Percentiles rank a stretch among this genome's conserved stretches.
Evolutionary conservation across 306 rosid genomes (phyloP).

Genomic region (Trifolium repens): DNA sequence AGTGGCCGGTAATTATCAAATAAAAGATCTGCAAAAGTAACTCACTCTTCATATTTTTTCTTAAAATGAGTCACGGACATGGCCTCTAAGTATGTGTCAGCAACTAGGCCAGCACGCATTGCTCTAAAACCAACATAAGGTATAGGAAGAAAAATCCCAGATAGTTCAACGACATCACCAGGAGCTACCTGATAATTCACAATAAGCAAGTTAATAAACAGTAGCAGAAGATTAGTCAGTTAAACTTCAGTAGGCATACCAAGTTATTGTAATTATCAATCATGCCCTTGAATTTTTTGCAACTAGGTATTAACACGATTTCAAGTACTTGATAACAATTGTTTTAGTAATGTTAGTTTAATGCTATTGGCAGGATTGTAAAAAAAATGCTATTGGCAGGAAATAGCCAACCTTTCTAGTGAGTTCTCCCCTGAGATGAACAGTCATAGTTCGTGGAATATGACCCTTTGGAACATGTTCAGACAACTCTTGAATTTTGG

Average conservation of each 20-base stretch:
- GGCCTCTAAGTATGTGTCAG: constrained; percentile 96
- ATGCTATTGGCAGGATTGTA: constrained; percentile 26
- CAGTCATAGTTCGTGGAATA: constrained; percentile 94
- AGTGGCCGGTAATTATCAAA: constrained; percentile 20
- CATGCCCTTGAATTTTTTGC: constrained; percentile 22
- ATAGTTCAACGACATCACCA: constrained; percentile 90
- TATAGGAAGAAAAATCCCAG: constrained; percentile 98
- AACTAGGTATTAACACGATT: constrained; percentile 7
- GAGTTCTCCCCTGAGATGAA: constrained; percentile 96
- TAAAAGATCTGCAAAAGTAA: constrained; percentile 29
- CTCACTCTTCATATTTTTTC: constrained; percentile 98
- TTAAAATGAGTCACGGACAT: constrained; percentile 93
- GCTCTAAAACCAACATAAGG: constrained; percentile 93
- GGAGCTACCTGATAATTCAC: constrained; percentile 78
- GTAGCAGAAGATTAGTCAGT: constrained; percentile 23
- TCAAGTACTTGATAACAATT: constrained; percentile 30
- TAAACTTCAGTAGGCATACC: constrained; percentile 15
- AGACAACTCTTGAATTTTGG: constrained; percentile 94
- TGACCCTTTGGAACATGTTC: constrained; percentile 99
- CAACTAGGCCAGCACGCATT: constrained; percentile 97
- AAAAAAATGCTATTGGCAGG: constrained; percentile 27
- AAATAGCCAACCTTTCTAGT: constrained; percentile 81
- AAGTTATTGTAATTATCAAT: background rate
- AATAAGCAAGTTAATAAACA: constrained; percentile 33
- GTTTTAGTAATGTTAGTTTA: constrained; percentile 5